Percentiles rank a stretch among this genome's conserved stretches.
These are phyloP conservation scores for Ogataea parapolymorpha DNA, from an alignment of 805 yeast genomes.

Conservation along the genomic window DNA sequence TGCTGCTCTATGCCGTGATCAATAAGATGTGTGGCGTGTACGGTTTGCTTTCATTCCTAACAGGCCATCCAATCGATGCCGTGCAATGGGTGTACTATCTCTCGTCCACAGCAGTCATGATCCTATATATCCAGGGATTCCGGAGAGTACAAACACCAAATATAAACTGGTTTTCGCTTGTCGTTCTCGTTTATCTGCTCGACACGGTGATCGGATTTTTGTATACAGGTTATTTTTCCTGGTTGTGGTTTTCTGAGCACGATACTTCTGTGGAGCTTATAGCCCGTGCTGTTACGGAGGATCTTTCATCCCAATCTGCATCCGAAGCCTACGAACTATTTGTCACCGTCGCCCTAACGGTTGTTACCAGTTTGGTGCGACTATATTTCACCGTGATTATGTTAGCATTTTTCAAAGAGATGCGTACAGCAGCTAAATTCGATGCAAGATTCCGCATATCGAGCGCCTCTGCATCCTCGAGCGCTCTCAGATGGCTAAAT, in stretches of 20 bases:
- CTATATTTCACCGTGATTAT: conserved; percentile 59
- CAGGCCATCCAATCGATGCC: conserved; percentile 82
- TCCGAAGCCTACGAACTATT: conserved; percentile 55
- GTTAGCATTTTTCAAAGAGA: conserved; percentile 55
- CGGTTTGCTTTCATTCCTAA: conserved; percentile 80
- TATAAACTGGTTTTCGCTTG: conserved; percentile 58
- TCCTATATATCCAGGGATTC: conserved; percentile 63
- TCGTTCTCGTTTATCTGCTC: conserved; percentile 56
- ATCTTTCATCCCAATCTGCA: conserved; percentile 55
- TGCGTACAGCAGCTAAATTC: conserved; percentile 46
- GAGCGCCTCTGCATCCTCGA: conserved; percentile 12
- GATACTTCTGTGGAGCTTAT: conserved; percentile 1
- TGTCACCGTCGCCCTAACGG: conserved; percentile 49
- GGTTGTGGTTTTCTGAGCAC: conserved; percentile 61
- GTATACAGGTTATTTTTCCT: conserved; percentile 71
- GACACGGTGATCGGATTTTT: conserved; percentile 68
- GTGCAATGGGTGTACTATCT: conserved; percentile 81
- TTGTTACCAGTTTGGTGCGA: conserved; percentile 46
- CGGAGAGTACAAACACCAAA: conserved; percentile 49
- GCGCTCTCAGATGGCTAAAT: conserved; percentile 5
- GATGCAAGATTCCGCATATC: conserved; percentile 26
- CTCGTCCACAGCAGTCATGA: conserved; percentile 57
- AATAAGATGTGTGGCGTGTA: conserved; percentile 88
- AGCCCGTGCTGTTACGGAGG: conserved; percentile 8
- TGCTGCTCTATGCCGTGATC: conserved; percentile 69